Base-by-base conservation (phyloP, 2,329 filamentous ascomycete genomes). In the Aspergillus chevalieri region DNA sequence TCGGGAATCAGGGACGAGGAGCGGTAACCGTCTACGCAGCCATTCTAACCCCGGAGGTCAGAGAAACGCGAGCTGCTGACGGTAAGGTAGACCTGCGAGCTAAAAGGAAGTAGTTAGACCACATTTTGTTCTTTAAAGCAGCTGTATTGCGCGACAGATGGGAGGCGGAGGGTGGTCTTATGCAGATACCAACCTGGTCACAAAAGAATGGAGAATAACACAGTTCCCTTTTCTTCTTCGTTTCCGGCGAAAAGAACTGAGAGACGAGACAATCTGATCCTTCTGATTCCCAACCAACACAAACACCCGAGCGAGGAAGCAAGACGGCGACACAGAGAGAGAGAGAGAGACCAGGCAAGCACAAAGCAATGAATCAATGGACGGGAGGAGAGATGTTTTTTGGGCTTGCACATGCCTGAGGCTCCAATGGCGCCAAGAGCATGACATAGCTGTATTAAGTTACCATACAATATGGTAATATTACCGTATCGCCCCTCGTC, bases 41-140 rank as follows among this genome's bases (percentile, higher is more conserved):
- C 68, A 72, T 71, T 53, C 54, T 65, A 60, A 56, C 57, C 52
- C 57, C 52, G 39, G 47, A 30, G 44, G n/a, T 38, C 49, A 53
- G 47, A 55, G 47, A 12, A 47, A 50, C 43, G 47, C 47, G 49
- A 51, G 30, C 52, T 47, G 36, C 34, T 47, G 36, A 44, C 42
- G 38, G 54, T 22, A 21, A 41, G 3, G 19, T 41, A 15, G 8
- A 10, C 7, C 38, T 41, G 42, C n/a, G 14, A 28, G 14, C 21
- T 56, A 47, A 50, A 50, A 44, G 22, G 14, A 47, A 41, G 3
- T 6, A 21, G 19, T 41, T 41, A 41, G 38, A 41, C 19, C 10
- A 12, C 19, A 3, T 41, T 41, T 19, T 10, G 4, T 10, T 10
- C 38, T 19, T 12, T 12, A 22, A 4, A 41, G 9, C 15, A 15